Evolutionary conservation across 345 rosid species (phyloP), one percentile per base, ranked within the genome.

Genomic region (Syzygium oleosum): DNA sequence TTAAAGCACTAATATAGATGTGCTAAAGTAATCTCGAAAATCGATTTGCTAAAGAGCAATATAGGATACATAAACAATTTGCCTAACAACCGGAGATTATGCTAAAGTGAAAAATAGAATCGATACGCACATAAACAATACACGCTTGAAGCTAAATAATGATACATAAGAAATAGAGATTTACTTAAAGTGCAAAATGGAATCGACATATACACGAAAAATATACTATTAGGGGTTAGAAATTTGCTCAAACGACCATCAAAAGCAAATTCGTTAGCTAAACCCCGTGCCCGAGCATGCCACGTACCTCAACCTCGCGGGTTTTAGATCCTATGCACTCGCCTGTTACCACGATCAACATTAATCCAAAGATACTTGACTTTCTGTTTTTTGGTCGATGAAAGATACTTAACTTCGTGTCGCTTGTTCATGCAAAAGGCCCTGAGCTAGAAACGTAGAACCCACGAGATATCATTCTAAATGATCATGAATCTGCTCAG

Each of bases 1-100:
- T 2, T 61, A n/a, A n/a, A 61, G 19, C 1, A n/a, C 0, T 13
- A 1, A 6, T 14, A 6, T n/a, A 1, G 9, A 61, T 13, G n/a
- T 61, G 2, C 10, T n/a, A 5, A n/a, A 61, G 38, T n/a, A 7
- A 61, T 61, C 17, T 61, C n/a, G 68, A 61, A 61, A 14, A 61
- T 13, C 13, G 38, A 61, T n/a, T 61, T 3, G 38, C 38, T 6
- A n/a, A 8, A 13, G 19, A 3, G 17, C 34, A 3, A 14, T 16
- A n/a, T 13, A 61, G 2, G 65, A 59, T 59, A 29, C n/a, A 2
- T 27, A 3, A 59, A 27, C 31, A 25, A 27, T 27, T 25, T 3
- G 2, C n/a, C 27, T 12, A 5, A 27, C 13, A 27, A 12, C 2
- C 5, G 2, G 31, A 59, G 17, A 15, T 59, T 59, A 25, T 59